These are phyloP conservation scores for Prunus mira DNA, from an alignment of 306 rosid genomes.

Conservation along the genomic window DNA sequence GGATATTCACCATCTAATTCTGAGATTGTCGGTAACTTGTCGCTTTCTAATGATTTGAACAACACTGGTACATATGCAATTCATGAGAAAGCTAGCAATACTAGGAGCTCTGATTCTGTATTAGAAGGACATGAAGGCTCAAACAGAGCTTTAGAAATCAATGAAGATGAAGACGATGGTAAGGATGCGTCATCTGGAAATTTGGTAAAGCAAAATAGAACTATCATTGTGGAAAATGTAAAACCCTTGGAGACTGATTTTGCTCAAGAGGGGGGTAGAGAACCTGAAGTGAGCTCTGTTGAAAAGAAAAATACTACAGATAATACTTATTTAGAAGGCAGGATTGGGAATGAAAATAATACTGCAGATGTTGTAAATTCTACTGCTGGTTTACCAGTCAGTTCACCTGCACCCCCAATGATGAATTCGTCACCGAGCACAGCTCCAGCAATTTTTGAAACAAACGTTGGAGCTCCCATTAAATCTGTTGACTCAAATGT, in stretches of 20 bases:
- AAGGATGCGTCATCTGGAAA: conserved; percentile 12
- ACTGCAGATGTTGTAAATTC: conserved; percentile 23
- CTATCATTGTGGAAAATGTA: conserved; percentile 15
- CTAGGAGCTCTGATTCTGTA: conserved; percentile 16
- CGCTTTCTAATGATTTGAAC: conserved; percentile 31
- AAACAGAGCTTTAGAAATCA: conserved; percentile 28
- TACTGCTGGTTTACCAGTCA: conserved; percentile 28
- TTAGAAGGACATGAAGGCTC: conserved; percentile 24
- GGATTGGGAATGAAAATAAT: conserved; percentile 22
- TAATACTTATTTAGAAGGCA: conserved; percentile 20
- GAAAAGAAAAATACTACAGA: conserved; percentile 23
- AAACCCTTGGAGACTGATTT: conserved; percentile 25
- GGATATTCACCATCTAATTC: conserved; percentile 26
- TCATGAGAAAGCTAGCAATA: conserved; percentile 24
- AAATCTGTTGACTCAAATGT: conserved; percentile 21
- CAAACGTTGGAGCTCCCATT: conserved; percentile 20
- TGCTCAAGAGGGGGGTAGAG: conserved; percentile 17
- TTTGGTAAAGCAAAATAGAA: conserved; percentile 27
- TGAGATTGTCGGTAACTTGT: conserved; percentile 12
- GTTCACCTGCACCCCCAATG: conserved; percentile 31
- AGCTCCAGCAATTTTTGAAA: conserved; percentile 23
- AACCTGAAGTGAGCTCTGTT: conserved; percentile 23
- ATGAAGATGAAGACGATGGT: conserved; percentile 19
- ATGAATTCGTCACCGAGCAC: conserved; percentile 19
- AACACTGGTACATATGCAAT: conserved; percentile 13